phyloP scores from a whole-genome alignment of 1,139 yeast genomes.

The Lodderomyces elongisporus region DNA sequence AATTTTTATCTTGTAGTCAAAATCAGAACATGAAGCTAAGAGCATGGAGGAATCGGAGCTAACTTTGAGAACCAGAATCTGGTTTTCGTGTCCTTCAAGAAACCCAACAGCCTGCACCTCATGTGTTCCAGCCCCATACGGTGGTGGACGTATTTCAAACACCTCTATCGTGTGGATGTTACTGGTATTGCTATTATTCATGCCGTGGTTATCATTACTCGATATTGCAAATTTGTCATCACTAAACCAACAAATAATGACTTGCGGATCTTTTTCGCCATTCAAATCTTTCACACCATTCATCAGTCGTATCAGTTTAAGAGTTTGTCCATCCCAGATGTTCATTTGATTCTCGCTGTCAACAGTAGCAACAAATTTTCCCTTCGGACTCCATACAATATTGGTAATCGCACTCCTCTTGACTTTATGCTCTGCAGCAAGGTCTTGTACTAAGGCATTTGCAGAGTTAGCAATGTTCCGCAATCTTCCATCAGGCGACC shows the following conservation, averaged over 20 bases:
- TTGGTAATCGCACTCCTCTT: slow-evolving; percentile 16
- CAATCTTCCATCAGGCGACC: slow-evolving; percentile 64
- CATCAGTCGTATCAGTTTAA: slow-evolving; percentile 28
- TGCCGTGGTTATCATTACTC: slow-evolving; percentile 49
- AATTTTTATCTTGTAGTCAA: slow-evolving; percentile 60
- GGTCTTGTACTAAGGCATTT: slow-evolving; percentile 14
- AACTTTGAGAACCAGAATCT: slow-evolving; percentile 55
- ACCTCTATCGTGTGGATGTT: slow-evolving; percentile 60
- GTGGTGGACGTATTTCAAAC: slow-evolving; percentile 37
- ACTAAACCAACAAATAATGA: no score
- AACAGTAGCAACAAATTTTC: slow-evolving; percentile 31
- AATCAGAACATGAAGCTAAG: slow-evolving; percentile 69
- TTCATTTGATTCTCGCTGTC: slow-evolving; percentile 30
- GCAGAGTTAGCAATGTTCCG: slow-evolving; percentile 57
- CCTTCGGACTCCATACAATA: slow-evolving; percentile 33
- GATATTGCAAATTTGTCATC: slow-evolving; percentile 59
- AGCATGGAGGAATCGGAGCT: slow-evolving; percentile 33
- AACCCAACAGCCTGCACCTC: slow-evolving; percentile 53
- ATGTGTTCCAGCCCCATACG: slow-evolving; percentile 12
- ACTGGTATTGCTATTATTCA: no score
- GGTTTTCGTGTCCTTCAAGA: slow-evolving; percentile 63
- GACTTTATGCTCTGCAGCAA: slow-evolving; percentile 9
- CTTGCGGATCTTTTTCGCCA: no score
- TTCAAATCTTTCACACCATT: slow-evolving; percentile 9
- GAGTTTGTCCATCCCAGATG: slow-evolving; percentile 36